Base-by-base conservation (phyloP, 495 filamentous ascomycete genomes). In the Podospora didyma region DNA sequence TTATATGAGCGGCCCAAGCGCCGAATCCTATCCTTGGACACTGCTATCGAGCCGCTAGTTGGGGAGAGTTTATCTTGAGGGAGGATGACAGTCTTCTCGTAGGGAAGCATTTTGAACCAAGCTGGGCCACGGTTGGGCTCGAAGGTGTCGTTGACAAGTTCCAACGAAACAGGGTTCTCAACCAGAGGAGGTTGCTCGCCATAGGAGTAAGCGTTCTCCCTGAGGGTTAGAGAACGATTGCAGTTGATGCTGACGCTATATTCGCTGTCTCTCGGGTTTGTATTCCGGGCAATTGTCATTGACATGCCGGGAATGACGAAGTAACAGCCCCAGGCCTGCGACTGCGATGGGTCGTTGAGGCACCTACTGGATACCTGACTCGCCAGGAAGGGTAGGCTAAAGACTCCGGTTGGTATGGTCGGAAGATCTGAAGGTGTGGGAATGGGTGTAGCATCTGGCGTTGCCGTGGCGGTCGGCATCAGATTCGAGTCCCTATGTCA, bases 41-140 rank as follows among this genome's bases (percentile, higher is more conserved):
- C 46, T 7, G 57, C n/a, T 31, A 44, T 59, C 26, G n/a, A n/a
- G 20, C 51, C 53, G 34, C 45, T 20, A 7, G 47, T 60, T 22
- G 59, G 45, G 49, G 62, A 52, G 50, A 86, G 71, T 28, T 79
- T 74, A 2, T 75, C 67, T 53, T 88, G 80, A 1, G 76, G 80
- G 1, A 96, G 61, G 28, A 96, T 80, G n/a, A 96, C 86, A 16
- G 90, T 70, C 69, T 97, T 97, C 73, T 93, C 82, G 62, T 92
- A 94, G 7, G 73, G 57, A 24, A 86, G 62, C 57, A 82, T 76
- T 62, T 91, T 89, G 60, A 86, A 89, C 69, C 83, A 88, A 5
- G 90, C 90, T 2, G 90, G 87, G 3, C 92, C 92, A 54, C 83
- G 74, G 34, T 68, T 66, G 19, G 76, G 67, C 58, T 87, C 82